Percentiles rank a stretch among this genome's conserved stretches.
Conservation (phyloP, 2,329 filamentous ascomycete species). For the Ceratocystis diversiconidia region DNA sequence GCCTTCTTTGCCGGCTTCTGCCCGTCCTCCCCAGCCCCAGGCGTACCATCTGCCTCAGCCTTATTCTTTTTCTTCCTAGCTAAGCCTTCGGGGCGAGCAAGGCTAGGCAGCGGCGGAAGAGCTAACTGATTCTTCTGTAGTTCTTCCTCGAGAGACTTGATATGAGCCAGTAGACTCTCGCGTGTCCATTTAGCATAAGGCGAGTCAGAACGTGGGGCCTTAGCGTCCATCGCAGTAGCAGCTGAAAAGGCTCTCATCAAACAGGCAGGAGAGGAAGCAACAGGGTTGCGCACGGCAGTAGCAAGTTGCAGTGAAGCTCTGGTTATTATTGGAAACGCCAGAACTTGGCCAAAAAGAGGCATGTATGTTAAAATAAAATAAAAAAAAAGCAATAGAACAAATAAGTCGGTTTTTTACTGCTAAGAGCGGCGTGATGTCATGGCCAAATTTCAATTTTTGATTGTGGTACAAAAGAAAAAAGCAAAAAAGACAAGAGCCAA, state of each 20-base stretch:
- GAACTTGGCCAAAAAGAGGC: neutral
- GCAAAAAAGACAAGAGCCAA: neutral
- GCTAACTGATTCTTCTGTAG: constrained; percentile 31
- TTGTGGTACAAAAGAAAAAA: constrained; percentile 10
- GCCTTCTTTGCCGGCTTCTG: constrained; percentile 24
- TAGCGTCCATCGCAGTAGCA: constrained; percentile 10
- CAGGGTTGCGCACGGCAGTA: neutral
- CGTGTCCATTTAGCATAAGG: constrained; percentile 55
- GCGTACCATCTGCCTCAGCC: constrained; percentile 4
- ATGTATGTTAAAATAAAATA: neutral
- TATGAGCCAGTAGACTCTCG: constrained; percentile 51
- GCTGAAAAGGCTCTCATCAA: constrained; percentile 10
- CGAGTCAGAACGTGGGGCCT: constrained; percentile 10
- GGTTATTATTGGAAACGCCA: neutral
- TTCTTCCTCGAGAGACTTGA: constrained; percentile 53
- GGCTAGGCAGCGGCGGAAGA: constrained; percentile 14
- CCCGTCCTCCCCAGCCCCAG: constrained; percentile 3
- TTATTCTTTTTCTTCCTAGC: constrained; percentile 14
- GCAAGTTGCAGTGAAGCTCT: neutral
- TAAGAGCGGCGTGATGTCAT: neutral
- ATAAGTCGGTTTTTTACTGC: neutral
- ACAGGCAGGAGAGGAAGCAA: neutral
- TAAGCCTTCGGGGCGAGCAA: constrained; percentile 13
- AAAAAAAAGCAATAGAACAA: neutral
- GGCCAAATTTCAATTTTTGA: constrained; percentile 9